These are phyloP conservation scores for Camillea tinctor DNA, from an alignment of 2,329 filamentous ascomycete species.

Conservation along the genomic window DNA sequence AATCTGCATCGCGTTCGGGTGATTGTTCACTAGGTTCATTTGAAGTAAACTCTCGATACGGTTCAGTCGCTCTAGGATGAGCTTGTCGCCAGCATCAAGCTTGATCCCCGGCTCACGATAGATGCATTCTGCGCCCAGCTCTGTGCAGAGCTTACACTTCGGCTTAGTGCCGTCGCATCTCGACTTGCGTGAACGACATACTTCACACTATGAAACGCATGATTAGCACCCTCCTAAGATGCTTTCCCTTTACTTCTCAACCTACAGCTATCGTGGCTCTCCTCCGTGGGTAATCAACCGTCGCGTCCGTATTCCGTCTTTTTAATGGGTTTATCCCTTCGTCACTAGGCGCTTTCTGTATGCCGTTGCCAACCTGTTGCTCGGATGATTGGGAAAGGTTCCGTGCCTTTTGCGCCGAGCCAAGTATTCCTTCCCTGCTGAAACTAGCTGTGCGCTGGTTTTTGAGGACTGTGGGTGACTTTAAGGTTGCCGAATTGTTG, in stretches of 20 bases:
- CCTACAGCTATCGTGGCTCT: constrained; percentile 66
- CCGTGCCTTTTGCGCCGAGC: constrained; percentile 52
- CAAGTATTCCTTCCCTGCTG: constrained; percentile 54
- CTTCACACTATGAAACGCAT: constrained; percentile 61
- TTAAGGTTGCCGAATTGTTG: constrained; percentile 45
- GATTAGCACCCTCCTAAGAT: constrained; percentile 14
- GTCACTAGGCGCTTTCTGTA: constrained; percentile 48
- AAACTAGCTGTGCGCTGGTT: constrained; percentile 48
- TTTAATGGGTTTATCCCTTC: constrained; percentile 56
- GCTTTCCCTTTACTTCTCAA: constrained; percentile 20
- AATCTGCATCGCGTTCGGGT: constrained; percentile 52
- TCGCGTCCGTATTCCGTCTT: constrained; percentile 60
- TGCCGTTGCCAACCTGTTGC: constrained; percentile 43
- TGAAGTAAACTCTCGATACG: constrained; percentile 80
- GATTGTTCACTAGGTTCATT: constrained; percentile 56
- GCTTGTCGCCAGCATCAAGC: constrained; percentile 80
- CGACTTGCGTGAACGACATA: constrained; percentile 77
- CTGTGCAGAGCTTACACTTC: constrained; percentile 81
- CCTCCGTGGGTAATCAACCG: constrained; percentile 62
- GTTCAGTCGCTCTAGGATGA: constrained; percentile 75
- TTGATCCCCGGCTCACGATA: constrained; percentile 86
- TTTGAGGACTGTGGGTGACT: constrained; percentile 52
- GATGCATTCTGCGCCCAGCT: constrained; percentile 78
- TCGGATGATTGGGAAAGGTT: constrained; percentile 57
- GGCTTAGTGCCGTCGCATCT: constrained; percentile 77